Base-by-base conservation (phyloP, 2,329 filamentous ascomycete genomes). In the Hypoxylon sp. region DNA sequence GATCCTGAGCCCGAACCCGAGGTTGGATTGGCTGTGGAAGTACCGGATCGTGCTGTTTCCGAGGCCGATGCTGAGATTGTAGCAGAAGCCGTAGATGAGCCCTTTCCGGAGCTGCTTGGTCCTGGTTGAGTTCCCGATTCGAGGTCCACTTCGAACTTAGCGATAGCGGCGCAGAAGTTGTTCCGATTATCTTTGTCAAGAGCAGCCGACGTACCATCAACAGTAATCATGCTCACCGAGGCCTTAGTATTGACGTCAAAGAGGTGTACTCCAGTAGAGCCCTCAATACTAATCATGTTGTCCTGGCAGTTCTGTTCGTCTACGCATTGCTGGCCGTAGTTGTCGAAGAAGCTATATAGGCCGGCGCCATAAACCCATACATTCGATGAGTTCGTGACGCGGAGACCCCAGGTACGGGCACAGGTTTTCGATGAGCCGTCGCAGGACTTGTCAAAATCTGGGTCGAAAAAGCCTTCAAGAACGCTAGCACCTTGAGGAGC, bases 301-400 rank as follows among this genome's bases (percentile, higher is more conserved):
- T 90, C 85, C 80, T 95, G 93, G 83, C 93, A 96, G 72, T 86
- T 88, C 78, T 92, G 86, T 9, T 84, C 85, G 39, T 81, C 79
- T 14, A 94, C 85, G 74, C 93, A 96, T 17, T 84, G 84, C 80
- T 94, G 91, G 39, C 81, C 83, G 81, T 95, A 95, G 84, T 94
- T 93, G 79, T 95, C 88, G 76, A 94, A 95, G 87, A 95, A 95
- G 72, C 87, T 91, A 85, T 95, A 95, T 66, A 94, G 81, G 26
- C 92, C 92, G 4, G 88, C 91, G 50, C 92, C 92, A 76, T 90
- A 93, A 74, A 94, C 81, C 76, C 87, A 88, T 17, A 94, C 78
- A 68, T 93, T 87, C 9, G 84, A 85, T 2, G 91, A 93, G 79
- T 91, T 86, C 61, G 88, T 81, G 44, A 94, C 84, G 24, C 92